These are phyloP conservation scores for Arthrobotrys iridis DNA, from an alignment of 2,329 filamentous ascomycete species.

Conservation along the genomic window DNA sequence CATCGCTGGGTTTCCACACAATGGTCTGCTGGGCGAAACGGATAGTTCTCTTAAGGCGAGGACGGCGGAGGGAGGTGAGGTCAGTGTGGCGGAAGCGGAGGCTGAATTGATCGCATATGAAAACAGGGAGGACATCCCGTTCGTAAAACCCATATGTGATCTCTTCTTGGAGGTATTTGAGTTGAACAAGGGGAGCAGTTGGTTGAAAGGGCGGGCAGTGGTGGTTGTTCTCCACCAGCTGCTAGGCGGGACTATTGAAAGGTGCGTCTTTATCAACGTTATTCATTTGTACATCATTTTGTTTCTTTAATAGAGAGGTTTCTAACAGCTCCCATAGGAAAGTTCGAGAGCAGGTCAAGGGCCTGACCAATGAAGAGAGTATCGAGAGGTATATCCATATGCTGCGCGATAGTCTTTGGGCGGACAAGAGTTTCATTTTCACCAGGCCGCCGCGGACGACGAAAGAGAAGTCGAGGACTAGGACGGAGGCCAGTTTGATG, in stretches of 20 bases:
- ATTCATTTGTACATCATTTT: no score
- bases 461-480: constrained; percentile 79
- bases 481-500: constrained; percentile 87
- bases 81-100: constrained; percentile 74
- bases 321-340: constrained; percentile 64
- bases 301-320: not conserved
- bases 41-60: constrained; percentile 72
- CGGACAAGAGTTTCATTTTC: constrained; percentile 69
- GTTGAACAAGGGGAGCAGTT: constrained; percentile 93
- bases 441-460: constrained; percentile 66
- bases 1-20: constrained; percentile 40
- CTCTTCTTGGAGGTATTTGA: constrained; percentile 96
- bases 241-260: constrained; percentile 92
- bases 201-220: constrained; percentile 92
- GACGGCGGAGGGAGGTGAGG: constrained; percentile 45
- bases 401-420: constrained; percentile 83
- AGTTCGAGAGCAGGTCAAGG: constrained; percentile 82
- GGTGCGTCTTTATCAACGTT: constrained; percentile 61
- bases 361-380: constrained; percentile 79
- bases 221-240: constrained; percentile 96
- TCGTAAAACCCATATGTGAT: constrained; percentile 98
- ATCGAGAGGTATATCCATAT: constrained; percentile 78
- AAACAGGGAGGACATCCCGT: constrained; percentile 86
- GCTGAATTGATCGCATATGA: constrained; percentile 94
- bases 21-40: constrained; percentile 6